Evolutionary conservation across 2,329 filamentous ascomycete genomes (phyloP).

Genomic region (Pezicula carpinea): DNA sequence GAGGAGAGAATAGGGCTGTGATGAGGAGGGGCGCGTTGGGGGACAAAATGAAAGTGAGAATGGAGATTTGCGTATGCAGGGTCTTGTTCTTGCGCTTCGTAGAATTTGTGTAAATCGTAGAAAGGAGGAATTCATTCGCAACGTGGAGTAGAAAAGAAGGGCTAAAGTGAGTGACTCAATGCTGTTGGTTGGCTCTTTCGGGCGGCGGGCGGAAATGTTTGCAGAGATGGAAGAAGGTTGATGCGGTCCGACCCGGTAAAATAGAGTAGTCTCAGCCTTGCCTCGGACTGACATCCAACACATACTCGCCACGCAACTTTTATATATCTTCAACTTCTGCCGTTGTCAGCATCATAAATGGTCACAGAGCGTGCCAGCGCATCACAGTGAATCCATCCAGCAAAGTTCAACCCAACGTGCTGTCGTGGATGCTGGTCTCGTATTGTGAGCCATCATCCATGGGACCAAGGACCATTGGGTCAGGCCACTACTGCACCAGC

Average conservation of each 20-base stretch:
- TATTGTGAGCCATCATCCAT: too few relatives aligned
- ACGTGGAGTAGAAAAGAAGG: slow-evolving; percentile 6
- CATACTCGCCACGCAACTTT: background rate
- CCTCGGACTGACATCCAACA: background rate
- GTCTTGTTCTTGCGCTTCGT: slow-evolving; percentile 3
- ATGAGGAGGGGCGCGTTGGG: slow-evolving; percentile 8
- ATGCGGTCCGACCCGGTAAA: background rate
- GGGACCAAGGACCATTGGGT: too few relatives aligned
- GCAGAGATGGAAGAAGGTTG: background rate
- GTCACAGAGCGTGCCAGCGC: too few relatives aligned
- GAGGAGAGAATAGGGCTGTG: slow-evolving; percentile 3
- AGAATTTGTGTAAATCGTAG: slow-evolving; percentile 13
- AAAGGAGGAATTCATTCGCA: slow-evolving; percentile 21
- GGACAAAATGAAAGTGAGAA: slow-evolving; percentile 5
- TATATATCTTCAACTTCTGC: too few relatives aligned
- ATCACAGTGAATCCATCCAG: too few relatives aligned
- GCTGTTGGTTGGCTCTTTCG: background rate
- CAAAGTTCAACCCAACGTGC: too few relatives aligned
- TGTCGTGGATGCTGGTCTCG: too few relatives aligned
- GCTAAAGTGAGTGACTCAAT: slow-evolving; percentile 1
- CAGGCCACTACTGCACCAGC: too few relatives aligned
- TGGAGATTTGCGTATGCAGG: slow-evolving; percentile 3
- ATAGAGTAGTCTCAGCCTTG: background rate
- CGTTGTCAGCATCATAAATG: too few relatives aligned
- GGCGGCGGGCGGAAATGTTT: background rate